Evolutionary conservation across 1,284 basidiomycete genomes (phyloP).

Genomic region (Ganoderma sp.): DNA sequence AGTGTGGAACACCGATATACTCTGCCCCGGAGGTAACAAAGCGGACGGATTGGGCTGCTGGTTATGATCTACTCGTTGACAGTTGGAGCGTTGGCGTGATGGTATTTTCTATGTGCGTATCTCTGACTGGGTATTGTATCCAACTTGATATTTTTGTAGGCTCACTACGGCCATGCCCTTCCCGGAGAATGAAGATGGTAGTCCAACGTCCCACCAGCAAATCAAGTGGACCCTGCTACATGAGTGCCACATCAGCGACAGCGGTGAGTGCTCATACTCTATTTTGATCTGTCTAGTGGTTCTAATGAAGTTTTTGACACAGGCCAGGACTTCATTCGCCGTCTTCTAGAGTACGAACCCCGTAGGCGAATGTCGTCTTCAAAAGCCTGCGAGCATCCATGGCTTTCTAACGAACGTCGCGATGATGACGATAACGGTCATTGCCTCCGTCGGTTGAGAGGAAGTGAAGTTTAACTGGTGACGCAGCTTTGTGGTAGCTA

Average conservation of each 20-base stretch:
- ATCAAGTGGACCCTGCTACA: conserved; percentile 56
- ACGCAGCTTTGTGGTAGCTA: too few species aligned
- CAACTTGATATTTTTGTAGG: conserved; percentile 47
- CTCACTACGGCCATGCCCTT: conserved; percentile 75
- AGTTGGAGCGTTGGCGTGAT: conserved; percentile 95
- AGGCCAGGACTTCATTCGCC: conserved; percentile 51
- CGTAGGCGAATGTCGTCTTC: conserved; percentile 60
- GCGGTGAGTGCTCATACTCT: too few species aligned
- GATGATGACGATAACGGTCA: too few species aligned
- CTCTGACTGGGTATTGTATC: neutral
- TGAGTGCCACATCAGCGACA: too few species aligned
- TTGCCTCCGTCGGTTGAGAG: too few species aligned
- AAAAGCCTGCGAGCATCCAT: conserved; percentile 66
- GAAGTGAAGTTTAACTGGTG: too few species aligned
- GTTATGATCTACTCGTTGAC: conserved; percentile 86
- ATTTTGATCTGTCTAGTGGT: too few species aligned
- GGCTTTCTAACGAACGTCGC: too few species aligned
- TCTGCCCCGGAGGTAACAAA: conserved; percentile 87
- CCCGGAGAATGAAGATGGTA: conserved; percentile 59
- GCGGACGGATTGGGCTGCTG: conserved; percentile 58
- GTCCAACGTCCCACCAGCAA: conserved; percentile 37
- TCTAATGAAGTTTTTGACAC: too few species aligned
- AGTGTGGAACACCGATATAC: conserved; percentile 87
- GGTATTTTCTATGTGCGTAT: conserved; percentile 78
- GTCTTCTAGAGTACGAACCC: conserved; percentile 59